These are phyloP conservation scores for Penicillium paradoxum DNA, from an alignment of 495 filamentous ascomycete species.

Conservation along the genomic window DNA sequence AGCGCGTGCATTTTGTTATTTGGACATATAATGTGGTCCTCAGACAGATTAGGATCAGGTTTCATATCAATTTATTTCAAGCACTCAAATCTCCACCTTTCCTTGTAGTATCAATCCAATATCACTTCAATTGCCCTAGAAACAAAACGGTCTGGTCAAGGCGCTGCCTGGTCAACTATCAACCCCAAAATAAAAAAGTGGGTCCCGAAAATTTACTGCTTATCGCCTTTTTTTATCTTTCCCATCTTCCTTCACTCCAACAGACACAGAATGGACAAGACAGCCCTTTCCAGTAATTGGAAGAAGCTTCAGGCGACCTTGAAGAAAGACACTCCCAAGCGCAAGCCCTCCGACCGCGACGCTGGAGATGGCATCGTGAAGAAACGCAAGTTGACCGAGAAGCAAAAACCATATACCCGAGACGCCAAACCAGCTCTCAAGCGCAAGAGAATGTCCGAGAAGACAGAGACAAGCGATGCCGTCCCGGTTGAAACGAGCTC, in stretches of 20 bases:
- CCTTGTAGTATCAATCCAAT: too few relatives aligned
- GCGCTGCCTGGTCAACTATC: not conserved
- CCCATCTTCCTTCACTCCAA: conserved; percentile 8
- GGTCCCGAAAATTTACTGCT: conserved; percentile 13
- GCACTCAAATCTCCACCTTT: not conserved
- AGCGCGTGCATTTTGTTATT: conserved; percentile 24
- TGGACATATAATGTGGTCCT: conserved; percentile 26
- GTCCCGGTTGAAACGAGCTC: conserved; percentile 14
- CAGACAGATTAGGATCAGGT: not conserved
- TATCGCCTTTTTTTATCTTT: conserved; percentile 10
- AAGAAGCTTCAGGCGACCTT: conserved; percentile 66
- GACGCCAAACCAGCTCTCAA: conserved; percentile 14
- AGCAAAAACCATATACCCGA: conserved; percentile 19
- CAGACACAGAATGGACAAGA: conserved; percentile 39
- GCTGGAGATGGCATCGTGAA: conserved; percentile 31
- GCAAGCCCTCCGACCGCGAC: conserved; percentile 36
- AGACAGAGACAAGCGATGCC: conserved; percentile 8
- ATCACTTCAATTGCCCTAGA: too few relatives aligned
- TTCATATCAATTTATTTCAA: not conserved
- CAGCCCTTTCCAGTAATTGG: conserved; percentile 60
- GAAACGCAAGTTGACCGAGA: conserved; percentile 33
- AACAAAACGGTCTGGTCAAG: not conserved
- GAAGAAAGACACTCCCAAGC: conserved; percentile 45
- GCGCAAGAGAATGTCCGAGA: conserved; percentile 34
- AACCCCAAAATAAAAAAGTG: conserved; percentile 6